These are phyloP conservation scores for Cucurbita argyrosperma DNA, from an alignment of 306 rosid genomes.

Conservation along the genomic window DNA sequence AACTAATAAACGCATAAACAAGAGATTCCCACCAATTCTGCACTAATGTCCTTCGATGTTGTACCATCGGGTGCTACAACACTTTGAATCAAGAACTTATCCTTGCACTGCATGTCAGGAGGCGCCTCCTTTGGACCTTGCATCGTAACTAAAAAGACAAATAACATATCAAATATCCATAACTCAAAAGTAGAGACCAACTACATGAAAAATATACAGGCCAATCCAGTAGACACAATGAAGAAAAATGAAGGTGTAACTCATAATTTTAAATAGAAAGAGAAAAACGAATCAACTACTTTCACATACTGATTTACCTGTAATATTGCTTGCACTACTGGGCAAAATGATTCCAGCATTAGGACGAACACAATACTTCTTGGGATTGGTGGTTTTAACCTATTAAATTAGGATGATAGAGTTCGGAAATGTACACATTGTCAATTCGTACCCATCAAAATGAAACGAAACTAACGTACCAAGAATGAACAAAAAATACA, in stretches of 20 bases:
- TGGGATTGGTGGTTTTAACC: constrained; percentile 40
- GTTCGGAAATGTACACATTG: background rate
- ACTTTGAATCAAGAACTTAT: constrained; percentile 41
- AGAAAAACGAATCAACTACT: background rate
- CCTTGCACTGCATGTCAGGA: constrained; percentile 38
- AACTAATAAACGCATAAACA: background rate
- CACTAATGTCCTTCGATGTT: constrained; percentile 19
- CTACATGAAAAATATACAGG: background rate
- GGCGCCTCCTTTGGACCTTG: constrained; percentile 30
- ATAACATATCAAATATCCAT: background rate
- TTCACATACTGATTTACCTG: constrained; percentile 15
- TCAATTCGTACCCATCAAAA: background rate
- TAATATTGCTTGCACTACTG: constrained; percentile 20
- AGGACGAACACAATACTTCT: constrained; percentile 36
- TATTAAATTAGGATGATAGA: constrained; percentile 5
- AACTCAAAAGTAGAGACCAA: background rate
- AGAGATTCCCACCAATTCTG: constrained; percentile 26
- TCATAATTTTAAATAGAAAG: background rate
- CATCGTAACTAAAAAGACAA: constrained; percentile 26
- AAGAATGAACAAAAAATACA: background rate
- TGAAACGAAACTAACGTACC: background rate
- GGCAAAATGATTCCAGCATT: constrained; percentile 33
- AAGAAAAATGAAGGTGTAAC: background rate
- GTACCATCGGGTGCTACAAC: constrained; percentile 23
- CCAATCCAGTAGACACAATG: background rate